phyloP scores from a whole-genome alignment of 2,329 filamentous ascomycete species.

The Penicillium griseofulvum region DNA sequence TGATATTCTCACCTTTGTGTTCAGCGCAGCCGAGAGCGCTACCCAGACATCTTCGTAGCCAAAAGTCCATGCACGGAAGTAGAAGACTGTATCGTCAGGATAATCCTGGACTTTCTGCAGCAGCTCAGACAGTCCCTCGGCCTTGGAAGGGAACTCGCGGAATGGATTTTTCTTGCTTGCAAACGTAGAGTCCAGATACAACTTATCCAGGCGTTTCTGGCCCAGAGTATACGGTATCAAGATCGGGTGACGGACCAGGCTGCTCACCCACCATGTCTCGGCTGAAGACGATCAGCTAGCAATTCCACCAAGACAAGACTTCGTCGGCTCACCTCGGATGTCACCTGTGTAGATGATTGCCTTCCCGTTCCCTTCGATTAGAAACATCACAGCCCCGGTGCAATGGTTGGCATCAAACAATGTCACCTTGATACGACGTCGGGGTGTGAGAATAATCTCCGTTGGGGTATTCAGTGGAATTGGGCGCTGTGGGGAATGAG shows the following conservation, averaged over 20 bases:
- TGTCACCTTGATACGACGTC: slow-evolving; percentile 71
- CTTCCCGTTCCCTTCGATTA: slow-evolving; percentile 71
- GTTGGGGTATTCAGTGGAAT: slow-evolving; percentile 80
- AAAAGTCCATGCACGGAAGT: slow-evolving; percentile 87
- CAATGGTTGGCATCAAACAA: slow-evolving; percentile 92
- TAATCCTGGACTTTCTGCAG: slow-evolving; percentile 66
- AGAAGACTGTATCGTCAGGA: slow-evolving; percentile 72
- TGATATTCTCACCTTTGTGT: slow-evolving; percentile 53
- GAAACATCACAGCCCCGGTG: slow-evolving; percentile 84
- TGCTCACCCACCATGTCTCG: slow-evolving; percentile 81
- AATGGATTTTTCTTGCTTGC: slow-evolving; percentile 52
- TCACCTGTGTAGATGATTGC: slow-evolving; percentile 87
- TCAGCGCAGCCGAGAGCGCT: slow-evolving; percentile 68
- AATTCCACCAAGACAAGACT: not conserved
- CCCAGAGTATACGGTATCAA: slow-evolving; percentile 71
- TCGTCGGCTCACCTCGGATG: slow-evolving; percentile 56
- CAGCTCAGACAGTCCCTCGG: slow-evolving; percentile 72
- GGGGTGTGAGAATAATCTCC: slow-evolving; percentile 68
- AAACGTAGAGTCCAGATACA: slow-evolving; percentile 90
- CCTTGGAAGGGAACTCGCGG: slow-evolving; percentile 60
- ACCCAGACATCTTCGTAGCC: slow-evolving; percentile 93
- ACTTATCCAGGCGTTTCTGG: slow-evolving; percentile 67
- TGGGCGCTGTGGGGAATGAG: slow-evolving; percentile 56
- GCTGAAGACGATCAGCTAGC: slow-evolving; percentile 37
- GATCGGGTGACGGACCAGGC: slow-evolving; percentile 66